A percentile compares a stretch with the other conserved stretches of the same genome.
phyloP scores from a whole-genome alignment of 140 eudicot genomes.

The Cichorium intybus region DNA sequence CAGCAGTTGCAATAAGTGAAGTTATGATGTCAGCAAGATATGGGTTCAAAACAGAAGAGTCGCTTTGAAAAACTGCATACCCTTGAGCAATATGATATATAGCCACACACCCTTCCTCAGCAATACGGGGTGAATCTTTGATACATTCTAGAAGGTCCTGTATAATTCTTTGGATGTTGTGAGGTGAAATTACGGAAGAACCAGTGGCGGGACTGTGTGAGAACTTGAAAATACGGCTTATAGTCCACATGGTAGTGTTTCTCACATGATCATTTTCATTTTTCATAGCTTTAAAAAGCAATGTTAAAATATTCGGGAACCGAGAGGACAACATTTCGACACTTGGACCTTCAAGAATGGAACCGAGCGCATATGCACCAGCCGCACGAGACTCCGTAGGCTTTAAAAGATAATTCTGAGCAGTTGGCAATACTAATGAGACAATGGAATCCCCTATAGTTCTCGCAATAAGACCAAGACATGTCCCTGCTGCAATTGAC shows the following conservation, averaged over 20 bases:
- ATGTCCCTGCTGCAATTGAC: constrained; percentile 78
- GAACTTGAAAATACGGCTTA: constrained; percentile 76
- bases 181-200: constrained; percentile 53
- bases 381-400: constrained; percentile 72
- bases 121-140: constrained; percentile 64
- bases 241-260: constrained; percentile 90
- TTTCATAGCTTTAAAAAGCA: constrained; percentile 61
- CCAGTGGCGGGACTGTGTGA: constrained; percentile 61
- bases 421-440: constrained; percentile 67
- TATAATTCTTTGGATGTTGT: constrained; percentile 49
- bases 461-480: constrained; percentile 71
- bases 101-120: constrained; percentile 79
- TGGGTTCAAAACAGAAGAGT: constrained; percentile 54
- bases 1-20: constrained; percentile 51
- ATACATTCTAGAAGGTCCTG: constrained; percentile 53
- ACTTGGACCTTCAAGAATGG: constrained; percentile 74
- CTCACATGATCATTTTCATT: constrained; percentile 76
- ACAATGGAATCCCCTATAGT: constrained; percentile 71
- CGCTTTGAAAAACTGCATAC: constrained; percentile 54
- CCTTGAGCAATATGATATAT: constrained; percentile 77
- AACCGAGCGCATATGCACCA: constrained; percentile 76
- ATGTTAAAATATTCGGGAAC: constrained; percentile 48
- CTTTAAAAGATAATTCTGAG: constrained; percentile 48
- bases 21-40: constrained; percentile 47
- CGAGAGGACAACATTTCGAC: constrained; percentile 55